Conservation (phyloP, 192 early-diverging fungal species). For the Podila clonocystis region DNA sequence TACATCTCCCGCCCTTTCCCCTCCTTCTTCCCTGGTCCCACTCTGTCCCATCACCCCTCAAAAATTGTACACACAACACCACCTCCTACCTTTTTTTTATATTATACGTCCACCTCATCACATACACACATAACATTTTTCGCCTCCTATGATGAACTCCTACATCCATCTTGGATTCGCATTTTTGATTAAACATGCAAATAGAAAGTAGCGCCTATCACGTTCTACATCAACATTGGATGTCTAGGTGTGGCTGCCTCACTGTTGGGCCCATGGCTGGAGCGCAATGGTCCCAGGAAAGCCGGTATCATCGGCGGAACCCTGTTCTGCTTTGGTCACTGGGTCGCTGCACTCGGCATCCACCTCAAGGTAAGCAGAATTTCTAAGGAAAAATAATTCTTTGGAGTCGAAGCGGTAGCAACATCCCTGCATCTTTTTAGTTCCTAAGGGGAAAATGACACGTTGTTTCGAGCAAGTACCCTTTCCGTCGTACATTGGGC, state of each 20-base stretch:
- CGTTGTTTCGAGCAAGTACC: no score
- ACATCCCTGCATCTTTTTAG: no score
- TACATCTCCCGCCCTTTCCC: no score
- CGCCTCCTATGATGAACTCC: no score
- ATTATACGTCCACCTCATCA: no score
- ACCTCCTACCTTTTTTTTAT: no score
- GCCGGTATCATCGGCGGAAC: slow-evolving; percentile 59
- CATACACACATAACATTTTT: no score
- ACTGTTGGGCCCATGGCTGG: slow-evolving; percentile 70
- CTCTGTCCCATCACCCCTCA: no score
- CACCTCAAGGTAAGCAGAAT: slow-evolving; percentile 51
- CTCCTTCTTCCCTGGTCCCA: no score
- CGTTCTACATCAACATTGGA: slow-evolving; percentile 73
- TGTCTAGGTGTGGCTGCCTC: slow-evolving; percentile 68
- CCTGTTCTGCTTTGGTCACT: slow-evolving; percentile 64
- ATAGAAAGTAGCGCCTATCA: slow-evolving; percentile 62
- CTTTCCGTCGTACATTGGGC: no score
- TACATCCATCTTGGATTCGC: background rate
- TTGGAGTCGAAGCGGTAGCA: background rate
- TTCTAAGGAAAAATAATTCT: background rate
- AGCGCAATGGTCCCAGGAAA: slow-evolving; percentile 64
- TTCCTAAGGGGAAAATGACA: no score
- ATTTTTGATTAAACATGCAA: background rate
- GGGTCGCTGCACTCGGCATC: slow-evolving; percentile 67
- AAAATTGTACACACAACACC: no score